These are phyloP conservation scores for Leucoagaricus sp. DNA, from an alignment of 1,284 basidiomycete genomes.

Conservation along the genomic window DNA sequence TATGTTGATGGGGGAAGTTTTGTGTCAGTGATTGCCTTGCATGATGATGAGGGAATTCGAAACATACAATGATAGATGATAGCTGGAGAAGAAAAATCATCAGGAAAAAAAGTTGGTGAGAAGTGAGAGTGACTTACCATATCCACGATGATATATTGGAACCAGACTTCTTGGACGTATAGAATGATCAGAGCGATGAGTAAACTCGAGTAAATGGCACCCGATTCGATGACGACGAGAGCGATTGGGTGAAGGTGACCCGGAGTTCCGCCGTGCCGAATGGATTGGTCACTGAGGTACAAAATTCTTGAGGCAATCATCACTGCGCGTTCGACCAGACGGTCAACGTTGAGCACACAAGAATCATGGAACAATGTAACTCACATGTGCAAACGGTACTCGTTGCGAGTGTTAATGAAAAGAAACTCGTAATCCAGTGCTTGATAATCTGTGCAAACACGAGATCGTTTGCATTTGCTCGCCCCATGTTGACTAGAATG, in stretches of 20 bases:
- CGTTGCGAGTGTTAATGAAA: conserved; percentile 34
- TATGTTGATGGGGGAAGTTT: conserved; percentile 5
- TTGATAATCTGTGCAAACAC: conserved; percentile 28
- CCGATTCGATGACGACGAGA: conserved; percentile 39
- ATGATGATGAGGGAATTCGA: no score
- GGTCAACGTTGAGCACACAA: not conserved
- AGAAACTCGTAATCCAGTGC: conserved; percentile 35
- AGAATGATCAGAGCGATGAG: conserved; percentile 33
- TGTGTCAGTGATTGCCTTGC: not conserved
- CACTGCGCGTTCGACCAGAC: conserved; percentile 23
- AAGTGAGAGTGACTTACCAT: conserved; percentile 33
- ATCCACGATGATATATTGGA: conserved; percentile 38
- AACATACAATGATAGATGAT: conserved; percentile 28
- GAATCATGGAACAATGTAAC: not conserved
- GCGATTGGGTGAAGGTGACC: conserved; percentile 30
- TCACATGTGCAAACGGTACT: conserved; percentile 35
- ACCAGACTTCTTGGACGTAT: conserved; percentile 33
- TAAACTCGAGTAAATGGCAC: conserved; percentile 36
- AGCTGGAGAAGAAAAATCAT: not conserved
- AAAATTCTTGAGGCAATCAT: conserved; percentile 37
- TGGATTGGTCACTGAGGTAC: conserved; percentile 25
- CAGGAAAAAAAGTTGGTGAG: not conserved
- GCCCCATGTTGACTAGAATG: conserved; percentile 21
- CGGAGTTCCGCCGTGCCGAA: conserved; percentile 11
- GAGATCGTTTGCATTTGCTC: conserved; percentile 17